Base-by-base conservation (phyloP, 345 rosid species). In the Carallia pectinifolia region DNA sequence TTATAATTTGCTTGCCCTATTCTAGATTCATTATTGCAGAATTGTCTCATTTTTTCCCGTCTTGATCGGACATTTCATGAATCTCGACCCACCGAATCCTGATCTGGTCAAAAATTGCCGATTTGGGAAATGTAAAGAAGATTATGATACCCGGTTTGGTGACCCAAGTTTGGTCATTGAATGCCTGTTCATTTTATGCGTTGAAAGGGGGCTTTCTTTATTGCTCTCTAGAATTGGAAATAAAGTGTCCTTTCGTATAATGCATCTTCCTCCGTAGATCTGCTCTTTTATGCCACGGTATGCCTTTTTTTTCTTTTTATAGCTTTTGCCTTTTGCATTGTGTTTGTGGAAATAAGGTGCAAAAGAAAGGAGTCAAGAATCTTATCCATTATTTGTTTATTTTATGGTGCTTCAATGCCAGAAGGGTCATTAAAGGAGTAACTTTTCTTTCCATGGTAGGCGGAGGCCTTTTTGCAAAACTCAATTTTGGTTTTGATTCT, bases 301-400 rank as follows among this genome's bases (percentile, higher is more conserved):
- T 69, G 52, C 67, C 34, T 31, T 69, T 75, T 75, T 74, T 54
- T 33, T 40, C 68, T 62, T 56, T 74, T 62, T 53, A 53, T 19
- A 4, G 7, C 55, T 56, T 56, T 56, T 44, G 13, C 3, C 50
- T 44, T 44, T 44, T 12, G 4, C 39, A 1, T 18, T 39, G 3
- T 61, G 15, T 69, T 40, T 44, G 12, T 34, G 16, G 31, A 69
- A 34, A 36, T 37, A 67, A 62, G 54, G 53, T 61, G 56, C 23
- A 37, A 67, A 67, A 63, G 27, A 30, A 6, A 17, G 19, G 69
- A 74, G 68, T 55, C 52, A 61, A 34, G 53, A 74, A 62, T 56
- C 73, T 62, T 56, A 68, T 68, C 64, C 73, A 37, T 60, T 55
- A 4, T 58, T 10, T 23, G 23, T 23, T 23, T 23, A 23, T 23